Conservation (phyloP, 176 grass and related monocot genomes). For the Themeda triandra region DNA sequence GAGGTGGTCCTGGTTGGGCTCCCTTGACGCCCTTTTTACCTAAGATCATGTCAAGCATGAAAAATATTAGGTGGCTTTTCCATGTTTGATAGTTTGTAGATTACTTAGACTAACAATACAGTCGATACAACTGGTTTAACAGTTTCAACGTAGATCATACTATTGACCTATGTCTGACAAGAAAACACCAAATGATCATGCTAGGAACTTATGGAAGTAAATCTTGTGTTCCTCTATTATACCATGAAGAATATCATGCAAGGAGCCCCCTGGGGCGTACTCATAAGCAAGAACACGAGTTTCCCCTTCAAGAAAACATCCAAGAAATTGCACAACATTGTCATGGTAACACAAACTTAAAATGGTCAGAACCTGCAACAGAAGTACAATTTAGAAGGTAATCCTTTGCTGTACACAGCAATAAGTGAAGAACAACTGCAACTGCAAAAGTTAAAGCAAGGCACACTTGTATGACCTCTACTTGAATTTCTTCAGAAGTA, state of each 20-base stretch:
- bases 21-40: slow-evolving; percentile 38
- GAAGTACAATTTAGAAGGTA: not conserved
- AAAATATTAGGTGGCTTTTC: not conserved
- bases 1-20: slow-evolving; percentile 22
- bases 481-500: no score
- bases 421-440: not conserved
- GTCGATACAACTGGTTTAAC: no score
- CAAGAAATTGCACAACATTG: slow-evolving; percentile 44
- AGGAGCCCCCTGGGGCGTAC: not conserved
- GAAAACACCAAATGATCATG: no score
- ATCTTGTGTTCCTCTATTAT: no score
- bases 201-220: no score
- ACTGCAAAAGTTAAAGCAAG: not conserved
- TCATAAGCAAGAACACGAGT: slow-evolving; percentile 18
- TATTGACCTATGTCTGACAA: no score
- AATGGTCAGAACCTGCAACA: slow-evolving; percentile 30
- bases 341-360: slow-evolving; percentile 34
- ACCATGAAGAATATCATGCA: not conserved
- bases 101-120: no score
- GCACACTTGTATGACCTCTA: no score
- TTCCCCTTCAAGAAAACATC: slow-evolving; percentile 37
- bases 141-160: no score
- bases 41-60: not conserved
- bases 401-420: not conserved
- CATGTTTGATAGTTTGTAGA: no score